These are phyloP conservation scores for Penicillium sp. DNA, from an alignment of 2,329 filamentous ascomycete genomes.

Conservation along the genomic window DNA sequence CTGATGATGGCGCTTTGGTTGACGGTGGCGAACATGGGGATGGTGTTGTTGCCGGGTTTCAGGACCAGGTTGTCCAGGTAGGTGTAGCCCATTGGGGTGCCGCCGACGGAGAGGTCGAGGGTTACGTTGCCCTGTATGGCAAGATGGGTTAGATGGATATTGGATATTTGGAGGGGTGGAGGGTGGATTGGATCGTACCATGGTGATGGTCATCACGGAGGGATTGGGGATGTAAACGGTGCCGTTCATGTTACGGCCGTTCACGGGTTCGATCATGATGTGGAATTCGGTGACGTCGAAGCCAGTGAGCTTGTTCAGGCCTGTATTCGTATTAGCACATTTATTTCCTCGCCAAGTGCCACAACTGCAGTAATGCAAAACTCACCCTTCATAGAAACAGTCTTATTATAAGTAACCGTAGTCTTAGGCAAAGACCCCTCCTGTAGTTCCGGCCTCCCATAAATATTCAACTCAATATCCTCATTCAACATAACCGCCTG, in stretches of 20 bases:
- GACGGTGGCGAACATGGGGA: conserved; percentile 57
- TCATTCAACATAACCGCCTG: conserved; percentile 57
- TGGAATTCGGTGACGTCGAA: conserved; percentile 58
- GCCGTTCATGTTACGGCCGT: conserved; percentile 62
- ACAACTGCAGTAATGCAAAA: not conserved
- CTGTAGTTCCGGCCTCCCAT: conserved; percentile 60
- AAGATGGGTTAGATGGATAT: conserved; percentile 13
- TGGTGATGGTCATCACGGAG: conserved; percentile 60
- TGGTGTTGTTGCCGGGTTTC: conserved; percentile 59
- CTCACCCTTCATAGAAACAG: conserved; percentile 63
- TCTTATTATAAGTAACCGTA: conserved; percentile 62
- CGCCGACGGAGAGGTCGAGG: conserved; percentile 58
- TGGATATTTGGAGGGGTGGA: not conserved
- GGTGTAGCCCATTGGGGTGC: conserved; percentile 56
- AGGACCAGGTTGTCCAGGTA: conserved; percentile 59
- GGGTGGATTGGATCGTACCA: conserved; percentile 44
- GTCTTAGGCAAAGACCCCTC: conserved; percentile 57
- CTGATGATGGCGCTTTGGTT: conserved; percentile 50
- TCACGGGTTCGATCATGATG: conserved; percentile 49
- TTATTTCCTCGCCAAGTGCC: too few relatives aligned
- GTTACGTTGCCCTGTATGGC: conserved; percentile 59
- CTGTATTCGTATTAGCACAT: conserved; percentile 43
- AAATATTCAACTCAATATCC: conserved; percentile 56
- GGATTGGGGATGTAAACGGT: conserved; percentile 65
- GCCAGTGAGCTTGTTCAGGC: conserved; percentile 62